Evolutionary conservation across 148 eudicot genomes (phyloP).

Genomic region (Euryodendron excelsum): DNA sequence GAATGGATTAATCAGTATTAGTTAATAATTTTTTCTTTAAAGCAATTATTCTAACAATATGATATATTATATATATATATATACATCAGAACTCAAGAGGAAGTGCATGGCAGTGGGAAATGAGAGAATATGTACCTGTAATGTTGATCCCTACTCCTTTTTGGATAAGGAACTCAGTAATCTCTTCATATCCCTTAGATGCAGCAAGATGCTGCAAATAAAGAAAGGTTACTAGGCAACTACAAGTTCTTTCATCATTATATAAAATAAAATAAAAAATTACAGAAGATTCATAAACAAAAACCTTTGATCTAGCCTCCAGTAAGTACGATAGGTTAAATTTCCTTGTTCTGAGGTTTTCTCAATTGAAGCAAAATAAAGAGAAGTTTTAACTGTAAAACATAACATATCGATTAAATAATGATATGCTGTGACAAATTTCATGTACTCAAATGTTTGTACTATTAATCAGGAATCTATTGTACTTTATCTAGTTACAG

Average conservation of each 20-base stretch:
- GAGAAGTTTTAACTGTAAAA: neutral
- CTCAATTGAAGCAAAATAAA: neutral
- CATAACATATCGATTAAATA: neutral
- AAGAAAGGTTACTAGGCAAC: neutral
- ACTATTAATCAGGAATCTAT: too few relatives aligned
- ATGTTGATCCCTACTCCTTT: conserved; percentile 17
- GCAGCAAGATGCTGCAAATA: conserved; percentile 40
- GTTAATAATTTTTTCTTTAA: neutral
- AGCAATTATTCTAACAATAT: neutral
- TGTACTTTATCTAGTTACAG: too few relatives aligned
- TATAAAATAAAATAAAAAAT: neutral
- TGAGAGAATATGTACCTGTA: conserved; percentile 17
- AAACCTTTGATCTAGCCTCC: neutral
- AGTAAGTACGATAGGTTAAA: neutral
- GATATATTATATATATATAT: neutral
- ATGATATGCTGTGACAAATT: too few relatives aligned
- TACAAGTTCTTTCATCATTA: neutral
- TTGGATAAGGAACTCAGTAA: conserved; percentile 31
- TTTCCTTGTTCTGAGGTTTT: neutral
- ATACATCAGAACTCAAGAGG: neutral
- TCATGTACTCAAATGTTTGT: too few relatives aligned
- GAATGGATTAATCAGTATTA: neutral
- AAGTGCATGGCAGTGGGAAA: neutral
- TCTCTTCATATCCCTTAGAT: conserved; percentile 38
- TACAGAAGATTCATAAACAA: neutral